Evolutionary conservation across 225 moss, liverwort and hornwort genomes (phyloP), one percentile per base, ranked within the genome.

Genomic region (Sphagnum tenellum): DNA sequence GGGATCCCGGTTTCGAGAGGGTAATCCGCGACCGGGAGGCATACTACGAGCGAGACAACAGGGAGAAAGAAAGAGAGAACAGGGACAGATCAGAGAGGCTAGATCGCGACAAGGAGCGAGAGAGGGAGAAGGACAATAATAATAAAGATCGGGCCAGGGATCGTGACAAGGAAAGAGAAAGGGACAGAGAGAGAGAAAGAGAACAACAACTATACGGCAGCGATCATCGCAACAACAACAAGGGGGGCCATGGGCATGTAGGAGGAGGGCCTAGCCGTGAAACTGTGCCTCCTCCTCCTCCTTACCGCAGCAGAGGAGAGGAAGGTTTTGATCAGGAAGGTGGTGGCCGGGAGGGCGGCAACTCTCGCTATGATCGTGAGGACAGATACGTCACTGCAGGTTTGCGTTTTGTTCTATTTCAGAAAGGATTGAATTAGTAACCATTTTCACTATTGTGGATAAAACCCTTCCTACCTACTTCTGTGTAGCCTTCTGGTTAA

Each of bases 381-480:
- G 88, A 89, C 87, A 86, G 94, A 86, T 91, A 95, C 91, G 89
- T 87, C 88, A 88, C 91, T 72, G 94, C 94, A 95, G 94, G 94
- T 95, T 89, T 95, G 94, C 75, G 80, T 94, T 88, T 84, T 73
- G 72, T 71, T 85, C 78, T 65, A 74, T 81, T 81, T 77, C 83
- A 29, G 29, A 29, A 29, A 29, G 29, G 29, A 85, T 72, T 72
- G 81, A 69, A 78, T 73, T 79, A 71, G 75, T 78, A 65, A 76
- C 73, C 68, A 53, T 52, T 6, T 6, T 6, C 7, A 9, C 52
- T 52, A 6, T 52, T 9, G 52, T 52, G 9, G 52, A 6, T 9
- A 52, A 29, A 29, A 29, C 29, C 29, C 29, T 29, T 29, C 29
- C 29, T 29, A 29, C 29, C 29, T 29, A 29, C 29, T 29, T 29